These are phyloP conservation scores for Vinca minor DNA, from an alignment of 257 asterid species.

Conservation along the genomic window DNA sequence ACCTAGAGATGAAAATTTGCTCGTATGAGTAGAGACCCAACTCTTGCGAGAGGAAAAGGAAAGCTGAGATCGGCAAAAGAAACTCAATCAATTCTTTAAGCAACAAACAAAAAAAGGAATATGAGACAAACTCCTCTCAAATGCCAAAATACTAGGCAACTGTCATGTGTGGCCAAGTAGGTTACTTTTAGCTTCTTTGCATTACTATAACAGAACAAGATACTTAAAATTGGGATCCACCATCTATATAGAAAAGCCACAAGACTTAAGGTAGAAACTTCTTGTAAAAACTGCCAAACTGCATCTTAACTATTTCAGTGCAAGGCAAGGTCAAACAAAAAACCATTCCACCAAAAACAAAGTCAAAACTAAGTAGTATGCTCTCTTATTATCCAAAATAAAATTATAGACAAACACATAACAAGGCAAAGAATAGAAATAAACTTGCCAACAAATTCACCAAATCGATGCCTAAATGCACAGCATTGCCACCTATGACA, in stretches of 20 bases:
- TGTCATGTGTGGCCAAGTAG: background rate
- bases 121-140: background rate
- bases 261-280: background rate
- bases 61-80: slow-evolving; percentile 21
- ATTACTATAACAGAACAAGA: background rate
- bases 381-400: background rate
- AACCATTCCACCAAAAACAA: background rate
- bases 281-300: background rate
- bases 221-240: background rate
- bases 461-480: background rate
- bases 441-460: background rate
- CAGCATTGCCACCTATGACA: background rate
- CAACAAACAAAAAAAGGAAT: background rate
- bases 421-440: background rate
- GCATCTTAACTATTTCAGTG: background rate
- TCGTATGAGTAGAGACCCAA: slow-evolving; percentile 17
- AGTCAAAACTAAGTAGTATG: background rate
- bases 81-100: slow-evolving; percentile 8
- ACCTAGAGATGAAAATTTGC: slow-evolving; percentile 5
- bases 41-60: slow-evolving; percentile 13
- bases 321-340: background rate
- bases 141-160: background rate
- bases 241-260: background rate
- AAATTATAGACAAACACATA: background rate
- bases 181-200: background rate